Evolutionary conservation across 2,329 filamentous ascomycete species (phyloP).

Genomic region (Endoconidiophora polonica): DNA sequence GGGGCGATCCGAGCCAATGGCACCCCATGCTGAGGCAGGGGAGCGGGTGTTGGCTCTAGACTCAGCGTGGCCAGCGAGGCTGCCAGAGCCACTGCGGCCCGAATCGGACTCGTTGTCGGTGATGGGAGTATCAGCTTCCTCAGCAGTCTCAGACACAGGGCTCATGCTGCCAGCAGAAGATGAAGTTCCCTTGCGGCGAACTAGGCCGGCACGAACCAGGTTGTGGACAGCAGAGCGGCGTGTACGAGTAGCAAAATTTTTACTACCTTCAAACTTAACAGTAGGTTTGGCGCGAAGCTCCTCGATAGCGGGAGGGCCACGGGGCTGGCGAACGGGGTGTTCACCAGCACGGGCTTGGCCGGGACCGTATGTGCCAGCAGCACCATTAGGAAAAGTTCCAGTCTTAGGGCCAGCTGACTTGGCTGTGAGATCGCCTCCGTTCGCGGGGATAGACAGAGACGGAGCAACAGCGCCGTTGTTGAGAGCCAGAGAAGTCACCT

Average conservation of each 20-base stretch:
- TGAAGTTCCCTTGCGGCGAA: slow-evolving; percentile 62
- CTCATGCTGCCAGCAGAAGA: slow-evolving; percentile 65
- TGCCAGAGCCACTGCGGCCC: slow-evolving; percentile 59
- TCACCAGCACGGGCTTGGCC: slow-evolving; percentile 87
- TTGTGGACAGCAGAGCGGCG: slow-evolving; percentile 84
- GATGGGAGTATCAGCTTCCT: slow-evolving; percentile 48
- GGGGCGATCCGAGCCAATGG: slow-evolving; percentile 76
- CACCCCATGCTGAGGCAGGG: slow-evolving; percentile 55
- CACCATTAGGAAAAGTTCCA: slow-evolving; percentile 63
- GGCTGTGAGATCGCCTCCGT: slow-evolving; percentile 18
- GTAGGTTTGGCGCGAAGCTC: slow-evolving; percentile 83
- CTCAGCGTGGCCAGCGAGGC: slow-evolving; percentile 56
- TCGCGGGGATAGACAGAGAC: slow-evolving; percentile 24
- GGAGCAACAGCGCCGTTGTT: slow-evolving; percentile 30
- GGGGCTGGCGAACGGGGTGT: slow-evolving; percentile 83
- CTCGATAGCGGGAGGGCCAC: slow-evolving; percentile 78
- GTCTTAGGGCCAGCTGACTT: slow-evolving; percentile 55
- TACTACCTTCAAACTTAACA: slow-evolving; percentile 82
- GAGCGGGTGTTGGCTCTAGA: slow-evolving; percentile 53
- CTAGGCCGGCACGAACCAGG: slow-evolving; percentile 74
- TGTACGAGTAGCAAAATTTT: slow-evolving; percentile 91
- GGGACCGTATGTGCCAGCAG: slow-evolving; percentile 76
- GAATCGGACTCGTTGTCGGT: slow-evolving; percentile 62
- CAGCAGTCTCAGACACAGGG: slow-evolving; percentile 67
- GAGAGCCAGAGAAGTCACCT: slow-evolving; percentile 55